Evolutionary conservation across 495 filamentous ascomycete species (phyloP), one percentile per base, ranked within the genome.

Genomic region (Aspergillus bridgeri): DNA sequence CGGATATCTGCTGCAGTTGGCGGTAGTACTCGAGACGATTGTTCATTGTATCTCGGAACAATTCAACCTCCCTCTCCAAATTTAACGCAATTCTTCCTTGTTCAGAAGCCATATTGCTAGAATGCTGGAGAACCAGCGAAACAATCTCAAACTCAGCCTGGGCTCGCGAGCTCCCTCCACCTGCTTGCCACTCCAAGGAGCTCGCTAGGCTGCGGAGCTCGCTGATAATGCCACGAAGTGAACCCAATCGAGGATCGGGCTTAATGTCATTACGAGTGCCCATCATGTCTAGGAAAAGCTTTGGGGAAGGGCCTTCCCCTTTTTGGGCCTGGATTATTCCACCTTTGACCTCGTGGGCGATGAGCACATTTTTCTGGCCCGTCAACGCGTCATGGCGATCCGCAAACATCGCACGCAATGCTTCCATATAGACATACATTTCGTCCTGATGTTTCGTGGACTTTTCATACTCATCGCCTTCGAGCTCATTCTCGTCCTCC

Each of bases 391-490:
- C 84, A 54, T 90, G 82, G 20, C 91, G 85, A 70, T 97, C 91
- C 13, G 89, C 86, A 50, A 93, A 81, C 54, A 88, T 77, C 0
- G 86, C 84, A 53, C 90, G 78, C 27, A 96, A 74, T 17, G 83
- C 87, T 58, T 91, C 81, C 59, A 92, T 86, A 66, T 92, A 96
- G 18, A 88, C 89, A 72, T 91, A 89, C 38, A 96, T 85, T 59
- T 89, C 79, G 56, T 95, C 91, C 69, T 97, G 92, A 44, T 87
- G 79, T 67, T 89, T 90, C 0, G 89, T 93, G 3, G 92, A 94
- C 17, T 87, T 82, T 58, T 91, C 89, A 59, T 94, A 95, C 68
- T 97, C 93, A 21, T 96, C 84, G 33, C 94, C 93, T 42, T 91
- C 89, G 1, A 86, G 80, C 73, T 94, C 89, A 33, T 67, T 66